Conservation (phyloP, 331 rosid species). For the Telfairia occidentalis region DNA sequence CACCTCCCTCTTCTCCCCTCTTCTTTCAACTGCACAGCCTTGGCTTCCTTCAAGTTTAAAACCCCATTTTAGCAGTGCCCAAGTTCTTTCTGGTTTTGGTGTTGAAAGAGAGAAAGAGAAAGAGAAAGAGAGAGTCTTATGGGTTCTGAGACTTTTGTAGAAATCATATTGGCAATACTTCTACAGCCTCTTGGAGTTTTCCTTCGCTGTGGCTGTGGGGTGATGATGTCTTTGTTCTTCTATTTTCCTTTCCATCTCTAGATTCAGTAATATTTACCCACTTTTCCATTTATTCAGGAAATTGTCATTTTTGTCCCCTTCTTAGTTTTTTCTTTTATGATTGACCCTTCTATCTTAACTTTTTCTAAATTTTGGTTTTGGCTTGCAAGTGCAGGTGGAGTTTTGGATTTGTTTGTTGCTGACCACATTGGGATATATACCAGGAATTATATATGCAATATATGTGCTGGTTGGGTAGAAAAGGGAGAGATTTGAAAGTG, state of each 20-base stretch:
- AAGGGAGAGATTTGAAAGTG: too few species aligned
- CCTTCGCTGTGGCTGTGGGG: slow-evolving; percentile 16
- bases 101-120: too few species aligned
- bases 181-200: slow-evolving; percentile 10
- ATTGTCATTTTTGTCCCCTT: too few species aligned
- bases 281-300: too few species aligned
- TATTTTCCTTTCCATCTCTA: background rate
- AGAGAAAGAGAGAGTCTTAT: background rate
- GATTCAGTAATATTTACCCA: too few species aligned
- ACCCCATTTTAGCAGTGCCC: background rate
- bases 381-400: slow-evolving; percentile 11
- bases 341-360: too few species aligned
- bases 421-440: slow-evolving; percentile 16
- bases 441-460: slow-evolving; percentile 16
- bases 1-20: background rate
- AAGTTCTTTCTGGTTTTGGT: background rate
- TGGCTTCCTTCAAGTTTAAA: background rate
- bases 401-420: slow-evolving; percentile 17
- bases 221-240: background rate
- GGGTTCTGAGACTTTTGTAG: slow-evolving; percentile 15
- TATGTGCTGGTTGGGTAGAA: slow-evolving; percentile 6
- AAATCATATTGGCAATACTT: slow-evolving; percentile 6
- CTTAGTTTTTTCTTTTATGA: too few species aligned
- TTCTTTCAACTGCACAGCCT: background rate
- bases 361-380: too few species aligned